Percentiles rank a stretch among this genome's conserved stretches.
Conservation (phyloP, 2,329 filamentous ascomycete genomes). For the Colletotrichum eleusines region DNA sequence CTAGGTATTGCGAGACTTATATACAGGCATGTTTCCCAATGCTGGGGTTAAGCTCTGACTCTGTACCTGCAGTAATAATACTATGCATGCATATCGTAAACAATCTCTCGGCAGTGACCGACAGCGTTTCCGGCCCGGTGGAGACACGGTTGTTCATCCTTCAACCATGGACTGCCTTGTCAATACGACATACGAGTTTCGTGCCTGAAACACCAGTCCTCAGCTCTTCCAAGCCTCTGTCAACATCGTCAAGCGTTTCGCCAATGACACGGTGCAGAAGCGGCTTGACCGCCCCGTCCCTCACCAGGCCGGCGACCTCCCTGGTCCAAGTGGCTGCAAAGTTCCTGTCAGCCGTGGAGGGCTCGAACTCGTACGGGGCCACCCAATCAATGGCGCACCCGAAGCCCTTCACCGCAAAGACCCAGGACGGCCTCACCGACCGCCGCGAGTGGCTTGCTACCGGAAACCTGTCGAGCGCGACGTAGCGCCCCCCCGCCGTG, state of each 20-base stretch:
- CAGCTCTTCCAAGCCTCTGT: conserved; percentile 6
- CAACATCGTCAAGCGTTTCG: conserved; percentile 1
- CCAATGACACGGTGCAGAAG: conserved; percentile 8
- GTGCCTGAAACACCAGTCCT: conserved; percentile 20
- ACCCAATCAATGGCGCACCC: conserved; percentile 23
- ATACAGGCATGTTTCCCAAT: too few relatives aligned
- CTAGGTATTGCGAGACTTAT: too few relatives aligned
- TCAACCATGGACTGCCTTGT: not conserved
- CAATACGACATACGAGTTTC: conserved; percentile 16
- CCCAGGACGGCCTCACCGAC: conserved; percentile 18
- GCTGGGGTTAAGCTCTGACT: too few relatives aligned
- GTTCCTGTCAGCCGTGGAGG: not conserved
- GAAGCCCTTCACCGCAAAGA: conserved; percentile 14
- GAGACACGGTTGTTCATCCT: too few relatives aligned
- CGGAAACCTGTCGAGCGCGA: conserved; percentile 48
- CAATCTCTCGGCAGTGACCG: too few relatives aligned
- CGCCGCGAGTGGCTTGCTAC: conserved; percentile 17
- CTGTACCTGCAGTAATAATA: too few relatives aligned
- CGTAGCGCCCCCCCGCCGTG: conserved; percentile 54
- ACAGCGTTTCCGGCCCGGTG: too few relatives aligned
- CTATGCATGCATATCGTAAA: too few relatives aligned
- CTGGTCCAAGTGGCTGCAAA: conserved; percentile 9
- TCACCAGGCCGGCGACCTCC: not conserved
- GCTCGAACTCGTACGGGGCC: conserved; percentile 16
- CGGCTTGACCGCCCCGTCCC: not conserved